Evolutionary conservation across 2,329 filamentous ascomycete genomes (phyloP).

Genomic region (Magnaporthiopsis incrustans): DNA sequence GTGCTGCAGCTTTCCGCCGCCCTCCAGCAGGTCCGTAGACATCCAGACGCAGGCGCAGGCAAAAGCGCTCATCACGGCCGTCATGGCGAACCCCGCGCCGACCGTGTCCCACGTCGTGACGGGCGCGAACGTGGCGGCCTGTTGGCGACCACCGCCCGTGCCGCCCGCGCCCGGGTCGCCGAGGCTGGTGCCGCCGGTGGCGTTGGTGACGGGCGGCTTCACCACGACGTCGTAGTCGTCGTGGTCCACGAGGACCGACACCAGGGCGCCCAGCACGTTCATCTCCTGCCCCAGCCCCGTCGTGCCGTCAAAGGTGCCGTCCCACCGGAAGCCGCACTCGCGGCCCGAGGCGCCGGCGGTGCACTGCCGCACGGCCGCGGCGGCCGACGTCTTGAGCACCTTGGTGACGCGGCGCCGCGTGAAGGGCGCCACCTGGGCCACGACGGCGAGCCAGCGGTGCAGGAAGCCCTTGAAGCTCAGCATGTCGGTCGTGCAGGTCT

Average conservation of each 20-base stretch:
- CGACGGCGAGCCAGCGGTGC: constrained; percentile 56
- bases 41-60: not conserved
- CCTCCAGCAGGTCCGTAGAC: not conserved
- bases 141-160: not conserved
- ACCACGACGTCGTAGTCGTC: constrained; percentile 23
- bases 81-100: constrained; percentile 31
- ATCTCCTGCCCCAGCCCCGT: constrained; percentile 35
- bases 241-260: constrained; percentile 38
- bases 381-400: constrained; percentile 47
- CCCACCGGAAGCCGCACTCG: constrained; percentile 61
- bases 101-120: constrained; percentile 22
- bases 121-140: not conserved
- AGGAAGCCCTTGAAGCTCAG: constrained; percentile 65
- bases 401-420: constrained; percentile 47
- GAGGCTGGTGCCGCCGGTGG: constrained; percentile 33
- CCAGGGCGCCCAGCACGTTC: constrained; percentile 43
- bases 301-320: constrained; percentile 26
- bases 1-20: not conserved
- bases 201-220: constrained; percentile 24
- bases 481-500: constrained; percentile 62
- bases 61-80: constrained; percentile 13
- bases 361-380: constrained; percentile 54
- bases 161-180: constrained; percentile 23
- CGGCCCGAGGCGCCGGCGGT: constrained; percentile 49
- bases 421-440: constrained; percentile 54